A percentile compares a stretch with the other conserved stretches of the same genome.
Conservation (phyloP, 148 eudicot species). For the Arbutus unedo region DNA sequence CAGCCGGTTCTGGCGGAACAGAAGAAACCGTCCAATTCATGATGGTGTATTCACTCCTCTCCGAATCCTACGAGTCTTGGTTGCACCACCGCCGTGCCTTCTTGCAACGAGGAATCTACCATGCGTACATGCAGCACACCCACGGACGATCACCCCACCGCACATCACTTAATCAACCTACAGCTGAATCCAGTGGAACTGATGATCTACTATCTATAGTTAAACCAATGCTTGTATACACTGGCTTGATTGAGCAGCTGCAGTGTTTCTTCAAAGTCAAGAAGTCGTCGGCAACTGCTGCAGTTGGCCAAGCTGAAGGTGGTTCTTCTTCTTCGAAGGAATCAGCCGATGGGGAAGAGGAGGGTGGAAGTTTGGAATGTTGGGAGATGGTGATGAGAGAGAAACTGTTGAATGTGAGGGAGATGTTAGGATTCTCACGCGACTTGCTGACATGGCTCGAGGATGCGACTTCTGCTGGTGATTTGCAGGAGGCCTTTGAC, state of each 20-base stretch:
- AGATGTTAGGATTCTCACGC: slow-evolving; percentile 78
- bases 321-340: slow-evolving; percentile 38
- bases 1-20: slow-evolving; percentile 49
- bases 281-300: slow-evolving; percentile 33
- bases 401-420: slow-evolving; percentile 69
- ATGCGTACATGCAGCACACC: slow-evolving; percentile 85
- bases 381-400: slow-evolving; percentile 95
- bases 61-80: slow-evolving; percentile 92
- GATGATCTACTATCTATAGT: slow-evolving; percentile 58
- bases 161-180: slow-evolving; percentile 31
- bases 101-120: slow-evolving; percentile 90
- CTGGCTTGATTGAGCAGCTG: slow-evolving; percentile 91
- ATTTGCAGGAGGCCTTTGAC: slow-evolving; percentile 91
- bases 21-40: slow-evolving; percentile 96
- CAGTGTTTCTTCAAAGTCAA: slow-evolving; percentile 74
- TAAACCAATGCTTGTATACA: slow-evolving; percentile 95
- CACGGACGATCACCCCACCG: slow-evolving; percentile 55
- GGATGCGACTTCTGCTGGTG: slow-evolving; percentile 57
- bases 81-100: slow-evolving; percentile 75
- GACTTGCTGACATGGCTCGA: slow-evolving; percentile 83
- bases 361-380: slow-evolving; percentile 48
- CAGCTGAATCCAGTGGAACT: slow-evolving; percentile 18
- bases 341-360: slow-evolving; percentile 46
- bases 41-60: slow-evolving; percentile 96
- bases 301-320: slow-evolving; percentile 17